Evolutionary conservation across 805 yeast genomes (phyloP).

Genomic region (Ogataea methylovora): DNA sequence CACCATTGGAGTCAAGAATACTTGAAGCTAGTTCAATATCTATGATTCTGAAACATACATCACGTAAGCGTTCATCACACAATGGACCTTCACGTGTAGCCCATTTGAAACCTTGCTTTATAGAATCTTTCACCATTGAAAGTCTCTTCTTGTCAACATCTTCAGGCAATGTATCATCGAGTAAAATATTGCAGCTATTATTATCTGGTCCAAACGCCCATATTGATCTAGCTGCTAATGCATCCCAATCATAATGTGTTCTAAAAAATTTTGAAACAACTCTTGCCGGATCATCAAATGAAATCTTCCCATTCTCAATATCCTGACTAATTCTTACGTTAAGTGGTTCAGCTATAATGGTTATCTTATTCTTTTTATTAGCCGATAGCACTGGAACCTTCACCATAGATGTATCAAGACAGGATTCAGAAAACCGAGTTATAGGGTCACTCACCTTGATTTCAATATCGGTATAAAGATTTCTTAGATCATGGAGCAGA

Average conservation of each 20-base stretch:
- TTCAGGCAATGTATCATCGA: conserved; percentile 69
- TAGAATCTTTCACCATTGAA: conserved; percentile 39
- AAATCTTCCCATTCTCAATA: conserved; percentile 39
- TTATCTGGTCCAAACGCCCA: conserved; percentile 70
- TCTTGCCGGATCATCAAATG: conserved; percentile 28
- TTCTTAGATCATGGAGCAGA: conserved; percentile 66
- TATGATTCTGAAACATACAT: conserved; percentile 63
- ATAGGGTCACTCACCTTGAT: conserved; percentile 82
- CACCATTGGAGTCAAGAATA: conserved; percentile 43
- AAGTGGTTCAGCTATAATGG: conserved; percentile 73
- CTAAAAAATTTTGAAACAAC: conserved; percentile 48
- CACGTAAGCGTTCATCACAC: conserved; percentile 75
- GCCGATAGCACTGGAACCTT: conserved; percentile 56
- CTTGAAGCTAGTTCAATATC: conserved; percentile 47
- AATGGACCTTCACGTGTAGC: conserved; percentile 82
- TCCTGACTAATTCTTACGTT: conserved; percentile 47
- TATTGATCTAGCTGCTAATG: conserved; percentile 71
- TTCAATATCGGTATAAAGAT: conserved; percentile 53
- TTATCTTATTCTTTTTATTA: conserved; percentile 46
- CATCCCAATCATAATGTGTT: conserved; percentile 67
- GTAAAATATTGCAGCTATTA: conserved; percentile 41
- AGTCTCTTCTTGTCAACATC: conserved; percentile 57
- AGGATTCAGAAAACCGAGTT: conserved; percentile 73
- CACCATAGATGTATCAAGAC: conserved; percentile 55
- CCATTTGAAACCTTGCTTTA: conserved; percentile 80